Percentiles rank a stretch among this genome's conserved stretches.
Conservation (phyloP, 2,329 filamentous ascomycete genomes). For the Onygenales sp. region DNA sequence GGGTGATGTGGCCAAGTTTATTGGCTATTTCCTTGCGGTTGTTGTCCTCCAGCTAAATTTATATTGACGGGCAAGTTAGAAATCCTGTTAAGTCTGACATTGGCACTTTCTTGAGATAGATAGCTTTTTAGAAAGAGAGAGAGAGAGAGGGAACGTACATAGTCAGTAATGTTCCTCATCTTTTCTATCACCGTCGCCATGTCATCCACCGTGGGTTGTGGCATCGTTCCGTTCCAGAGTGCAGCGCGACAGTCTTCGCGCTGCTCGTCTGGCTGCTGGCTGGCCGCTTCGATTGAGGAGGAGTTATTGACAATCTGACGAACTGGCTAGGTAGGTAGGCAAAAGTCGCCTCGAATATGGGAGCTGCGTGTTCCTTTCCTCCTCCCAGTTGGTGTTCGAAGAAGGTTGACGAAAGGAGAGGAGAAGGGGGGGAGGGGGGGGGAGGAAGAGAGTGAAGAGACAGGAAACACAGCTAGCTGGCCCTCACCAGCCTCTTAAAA, state of each 20-base stretch:
- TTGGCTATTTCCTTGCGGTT: slow-evolving; percentile 24
- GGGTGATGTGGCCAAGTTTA: slow-evolving; percentile 24
- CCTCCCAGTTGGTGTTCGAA: background rate
- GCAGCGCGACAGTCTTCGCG: background rate
- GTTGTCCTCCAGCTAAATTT: slow-evolving; percentile 20
- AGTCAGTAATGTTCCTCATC: slow-evolving; percentile 17
- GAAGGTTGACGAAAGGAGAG: background rate
- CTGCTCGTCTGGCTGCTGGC: background rate
- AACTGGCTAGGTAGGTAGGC: background rate
- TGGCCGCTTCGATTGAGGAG: background rate
- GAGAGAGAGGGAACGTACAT: slow-evolving; percentile 15
- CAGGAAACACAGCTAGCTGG: background rate
- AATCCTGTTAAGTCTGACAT: no score
- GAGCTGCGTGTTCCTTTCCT: no score
- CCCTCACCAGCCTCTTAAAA: no score
- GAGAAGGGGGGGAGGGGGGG: background rate
- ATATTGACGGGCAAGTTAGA: background rate
- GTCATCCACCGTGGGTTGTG: slow-evolving; percentile 17
- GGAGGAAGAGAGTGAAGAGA: background rate
- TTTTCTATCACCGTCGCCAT: slow-evolving; percentile 22
- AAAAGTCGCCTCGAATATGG: background rate
- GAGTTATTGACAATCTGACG: background rate
- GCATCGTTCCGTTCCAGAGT: slow-evolving; percentile 4
- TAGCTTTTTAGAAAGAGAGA: no score
- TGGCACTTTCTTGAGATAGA: no score